Percentiles rank a stretch among this genome's conserved stretches.
phyloP scores from a whole-genome alignment of 495 filamentous ascomycete genomes.

The Hypoxylon crocopeplum region DNA sequence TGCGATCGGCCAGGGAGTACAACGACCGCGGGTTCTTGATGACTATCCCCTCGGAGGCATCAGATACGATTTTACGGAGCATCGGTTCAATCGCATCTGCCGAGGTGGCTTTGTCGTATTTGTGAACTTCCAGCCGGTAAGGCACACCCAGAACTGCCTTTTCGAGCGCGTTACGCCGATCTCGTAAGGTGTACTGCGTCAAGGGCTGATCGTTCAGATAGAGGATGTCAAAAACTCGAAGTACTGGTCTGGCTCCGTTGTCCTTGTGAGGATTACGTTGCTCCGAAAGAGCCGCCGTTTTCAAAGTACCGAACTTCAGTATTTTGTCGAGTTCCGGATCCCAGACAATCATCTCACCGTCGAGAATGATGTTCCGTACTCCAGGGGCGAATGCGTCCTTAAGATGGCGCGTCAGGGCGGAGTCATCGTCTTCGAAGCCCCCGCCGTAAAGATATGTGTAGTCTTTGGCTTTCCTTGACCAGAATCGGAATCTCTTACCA shows the following conservation, averaged over 20 bases:
- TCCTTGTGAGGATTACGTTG: slow-evolving; percentile 76
- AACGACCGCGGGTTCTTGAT: slow-evolving; percentile 90
- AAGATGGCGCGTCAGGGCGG: slow-evolving; percentile 81
- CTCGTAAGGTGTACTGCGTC: slow-evolving; percentile 81
- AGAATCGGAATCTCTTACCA: slow-evolving; percentile 81
- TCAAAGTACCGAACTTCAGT: slow-evolving; percentile 90
- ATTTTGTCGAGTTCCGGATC: slow-evolving; percentile 85
- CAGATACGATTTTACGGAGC: slow-evolving; percentile 82
- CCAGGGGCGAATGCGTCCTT: slow-evolving; percentile 77
- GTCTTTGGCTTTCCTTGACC: slow-evolving; percentile 96
- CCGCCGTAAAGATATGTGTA: slow-evolving; percentile 94
- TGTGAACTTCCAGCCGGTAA: slow-evolving; percentile 83
- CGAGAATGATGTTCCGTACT: slow-evolving; percentile 85
- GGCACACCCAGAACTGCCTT: slow-evolving; percentile 68
- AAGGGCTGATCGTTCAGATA: slow-evolving; percentile 82
- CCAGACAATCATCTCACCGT: slow-evolving; percentile 99
- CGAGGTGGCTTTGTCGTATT: slow-evolving; percentile 69
- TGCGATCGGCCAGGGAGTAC: slow-evolving; percentile 88
- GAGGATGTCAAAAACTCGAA: slow-evolving; percentile 86
- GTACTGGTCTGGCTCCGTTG: slow-evolving; percentile 79
- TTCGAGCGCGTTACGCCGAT: slow-evolving; percentile 79
- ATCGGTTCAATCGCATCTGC: slow-evolving; percentile 76
- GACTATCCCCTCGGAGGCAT: slow-evolving; percentile 89
- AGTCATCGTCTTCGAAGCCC: slow-evolving; percentile 74
- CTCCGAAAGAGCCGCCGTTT: slow-evolving; percentile 85